Evolutionary conservation across 371 early-diverging fungal species (phyloP).

Genomic region (Conidiobolus incongruus): DNA sequence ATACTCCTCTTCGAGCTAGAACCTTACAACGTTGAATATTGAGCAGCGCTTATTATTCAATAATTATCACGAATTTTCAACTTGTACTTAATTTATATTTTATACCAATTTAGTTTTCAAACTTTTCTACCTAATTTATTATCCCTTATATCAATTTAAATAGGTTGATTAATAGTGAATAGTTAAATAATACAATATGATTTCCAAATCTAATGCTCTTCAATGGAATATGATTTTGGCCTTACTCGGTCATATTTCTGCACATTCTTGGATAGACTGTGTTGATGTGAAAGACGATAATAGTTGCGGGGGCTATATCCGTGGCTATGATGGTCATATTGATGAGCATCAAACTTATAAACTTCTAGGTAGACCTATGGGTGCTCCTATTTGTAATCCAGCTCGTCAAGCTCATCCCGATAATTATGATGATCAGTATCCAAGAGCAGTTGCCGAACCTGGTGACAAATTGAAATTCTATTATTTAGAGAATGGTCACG

Average conservation of each 20-base stretch:
- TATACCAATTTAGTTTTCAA: too few species aligned
- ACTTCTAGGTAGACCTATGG: slow-evolving; percentile 8
- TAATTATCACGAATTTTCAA: too few species aligned
- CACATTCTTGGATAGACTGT: slow-evolving; percentile 6
- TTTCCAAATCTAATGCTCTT: too few species aligned
- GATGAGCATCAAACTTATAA: slow-evolving; percentile 8
- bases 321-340: slow-evolving; percentile 4
- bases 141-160: too few species aligned
- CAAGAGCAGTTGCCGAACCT: slow-evolving; percentile 6
- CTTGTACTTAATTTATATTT: too few species aligned
- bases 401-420: slow-evolving; percentile 9
- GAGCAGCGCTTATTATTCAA: too few species aligned
- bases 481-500: slow-evolving; percentile 13
- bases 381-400: slow-evolving; percentile 11
- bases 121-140: too few species aligned
- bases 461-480: slow-evolving; percentile 9
- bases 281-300: not conserved
- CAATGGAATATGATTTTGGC: too few species aligned
- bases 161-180: too few species aligned
- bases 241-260: not conserved
- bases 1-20: too few species aligned
- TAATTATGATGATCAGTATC: slow-evolving; percentile 9
- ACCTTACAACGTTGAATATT: too few species aligned
- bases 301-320: not conserved
- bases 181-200: too few species aligned